A percentile compares a stretch with the other conserved stretches of the same genome.
phyloP scores from a whole-genome alignment of 2,329 filamentous ascomycete species.

The Pleoardoris graminearum region DNA sequence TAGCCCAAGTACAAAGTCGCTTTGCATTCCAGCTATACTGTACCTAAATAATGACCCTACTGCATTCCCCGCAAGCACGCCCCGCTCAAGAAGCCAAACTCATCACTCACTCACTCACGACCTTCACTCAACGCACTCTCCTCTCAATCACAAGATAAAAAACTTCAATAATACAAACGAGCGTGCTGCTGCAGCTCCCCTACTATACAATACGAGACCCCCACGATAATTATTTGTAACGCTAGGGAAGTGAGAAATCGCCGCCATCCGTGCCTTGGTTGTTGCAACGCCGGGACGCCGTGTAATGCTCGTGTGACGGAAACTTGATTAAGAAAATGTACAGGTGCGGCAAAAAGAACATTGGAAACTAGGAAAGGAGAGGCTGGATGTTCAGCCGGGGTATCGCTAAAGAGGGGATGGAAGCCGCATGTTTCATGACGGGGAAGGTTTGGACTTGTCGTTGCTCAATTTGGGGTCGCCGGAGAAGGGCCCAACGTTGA shows the following conservation, averaged over 20 bases:
- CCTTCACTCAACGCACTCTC: too few species aligned
- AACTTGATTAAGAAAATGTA: slow-evolving; percentile 9
- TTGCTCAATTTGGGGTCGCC: slow-evolving; percentile 43
- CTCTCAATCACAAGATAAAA: too few species aligned
- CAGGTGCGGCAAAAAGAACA: not conserved
- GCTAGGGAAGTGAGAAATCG: not conserved
- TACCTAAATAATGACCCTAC: too few species aligned
- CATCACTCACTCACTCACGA: too few species aligned
- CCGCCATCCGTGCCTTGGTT: not conserved
- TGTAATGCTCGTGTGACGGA: slow-evolving; percentile 10
- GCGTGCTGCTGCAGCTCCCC: not conserved
- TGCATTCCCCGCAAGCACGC: too few species aligned
- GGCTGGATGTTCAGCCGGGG: slow-evolving; percentile 1
- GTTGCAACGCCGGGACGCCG: slow-evolving; percentile 12
- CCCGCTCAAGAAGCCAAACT: too few species aligned
- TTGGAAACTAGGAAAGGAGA: not conserved
- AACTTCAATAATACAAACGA: slow-evolving; percentile 10
- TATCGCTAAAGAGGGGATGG: not conserved
- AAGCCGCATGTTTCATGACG: not conserved
- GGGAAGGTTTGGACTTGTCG: slow-evolving; percentile 18
- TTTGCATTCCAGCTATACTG: too few species aligned
- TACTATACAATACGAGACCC: slow-evolving; percentile 5
- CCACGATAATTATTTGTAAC: not conserved
- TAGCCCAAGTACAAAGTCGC: too few species aligned
- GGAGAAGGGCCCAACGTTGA: slow-evolving; percentile 48